Percentiles rank a stretch among this genome's conserved stretches.
phyloP scores from a whole-genome alignment of 352 stramenopile genomes.

The Globisporangium emineosum region DNA sequence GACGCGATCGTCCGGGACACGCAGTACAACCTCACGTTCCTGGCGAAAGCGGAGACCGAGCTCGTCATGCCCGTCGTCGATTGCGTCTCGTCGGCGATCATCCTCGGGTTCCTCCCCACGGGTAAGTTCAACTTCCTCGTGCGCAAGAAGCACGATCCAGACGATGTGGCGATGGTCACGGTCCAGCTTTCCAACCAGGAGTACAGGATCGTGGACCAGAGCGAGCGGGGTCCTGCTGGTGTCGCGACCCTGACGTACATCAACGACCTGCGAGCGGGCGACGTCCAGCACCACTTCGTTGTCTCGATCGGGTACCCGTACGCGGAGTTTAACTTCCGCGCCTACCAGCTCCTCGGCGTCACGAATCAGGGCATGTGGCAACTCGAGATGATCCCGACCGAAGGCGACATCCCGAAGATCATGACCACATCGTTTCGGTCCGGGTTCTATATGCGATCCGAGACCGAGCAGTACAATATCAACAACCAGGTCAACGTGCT shows the following conservation, averaged over 20 bases:
- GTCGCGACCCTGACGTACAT: constrained; percentile 29
- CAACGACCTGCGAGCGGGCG: constrained; percentile 21
- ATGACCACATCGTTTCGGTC: constrained; percentile 27
- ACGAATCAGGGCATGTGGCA: constrained; percentile 23
- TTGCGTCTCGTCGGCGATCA: constrained; percentile 31
- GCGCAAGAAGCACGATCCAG: constrained; percentile 16
- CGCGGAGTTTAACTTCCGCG: constrained; percentile 27
- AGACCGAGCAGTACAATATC: constrained; percentile 26
- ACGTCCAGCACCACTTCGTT: constrained; percentile 27
- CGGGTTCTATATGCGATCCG: constrained; percentile 27
- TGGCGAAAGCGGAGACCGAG: constrained; percentile 21
- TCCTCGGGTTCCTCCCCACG: constrained; percentile 12
- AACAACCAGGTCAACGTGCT: constrained; percentile 17
- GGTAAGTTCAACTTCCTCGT: constrained; percentile 33
- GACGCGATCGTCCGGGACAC: constrained; percentile 21
- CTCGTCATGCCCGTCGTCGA: constrained; percentile 44
- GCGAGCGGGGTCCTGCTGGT: constrained; percentile 19
- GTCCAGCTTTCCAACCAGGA: constrained; percentile 31
- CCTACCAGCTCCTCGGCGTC: constrained; percentile 20
- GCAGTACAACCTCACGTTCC: constrained; percentile 33
- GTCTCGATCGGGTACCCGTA: constrained; percentile 34
- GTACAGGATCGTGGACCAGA: constrained; percentile 23
- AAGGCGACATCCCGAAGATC: constrained; percentile 24
- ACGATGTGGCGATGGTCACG: constrained; percentile 22
- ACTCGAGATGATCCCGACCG: constrained; percentile 22